A percentile compares a stretch with the other conserved stretches of the same genome.
Conservation (phyloP, 768 basidiomycete species). For the Podaxis mareebaensis region DNA sequence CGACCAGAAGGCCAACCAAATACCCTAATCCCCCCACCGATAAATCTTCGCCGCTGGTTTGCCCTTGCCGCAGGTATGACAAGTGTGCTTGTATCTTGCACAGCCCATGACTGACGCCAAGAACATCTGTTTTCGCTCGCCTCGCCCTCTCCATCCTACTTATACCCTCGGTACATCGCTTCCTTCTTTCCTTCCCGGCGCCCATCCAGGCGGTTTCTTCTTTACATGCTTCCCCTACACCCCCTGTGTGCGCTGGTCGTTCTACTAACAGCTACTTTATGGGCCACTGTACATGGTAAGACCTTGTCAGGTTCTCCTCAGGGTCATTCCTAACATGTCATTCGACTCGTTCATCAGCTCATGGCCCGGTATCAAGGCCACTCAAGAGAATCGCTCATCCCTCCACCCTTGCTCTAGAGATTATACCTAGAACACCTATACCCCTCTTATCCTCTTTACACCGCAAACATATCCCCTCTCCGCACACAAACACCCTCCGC, state of each 20-base stretch:
- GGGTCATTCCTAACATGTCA: constrained; percentile 1
- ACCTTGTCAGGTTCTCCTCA: constrained; percentile 6
- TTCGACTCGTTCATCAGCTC: constrained; percentile 34
- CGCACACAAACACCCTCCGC: constrained; percentile 49
- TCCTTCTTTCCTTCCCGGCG: constrained; percentile 9
- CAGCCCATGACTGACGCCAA: constrained; percentile 22
- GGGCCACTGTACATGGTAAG: constrained; percentile 30
- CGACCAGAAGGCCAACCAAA: not conserved
- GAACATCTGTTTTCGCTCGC: constrained; percentile 16
- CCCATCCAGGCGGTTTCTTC: constrained; percentile 30
- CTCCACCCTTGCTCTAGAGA: constrained; percentile 52
- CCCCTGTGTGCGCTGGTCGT: constrained; percentile 47
- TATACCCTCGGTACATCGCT: constrained; percentile 11
- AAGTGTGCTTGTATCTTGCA: constrained; percentile 4
- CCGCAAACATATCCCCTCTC: constrained; percentile 35
- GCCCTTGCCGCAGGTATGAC: constrained; percentile 14
- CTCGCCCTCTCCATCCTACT: constrained; percentile 6
- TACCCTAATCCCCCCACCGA: not conserved
- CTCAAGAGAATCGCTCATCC: constrained; percentile 53
- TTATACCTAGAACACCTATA: constrained; percentile 47
- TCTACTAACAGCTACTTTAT: constrained; percentile 34
- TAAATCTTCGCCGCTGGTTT: not conserved
- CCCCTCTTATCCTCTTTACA: constrained; percentile 22
- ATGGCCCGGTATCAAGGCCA: constrained; percentile 46
- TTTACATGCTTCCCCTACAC: constrained; percentile 35